phyloP scores from a whole-genome alignment of 495 filamentous ascomycete species.

The Aspergillus nanangensis region DNA sequence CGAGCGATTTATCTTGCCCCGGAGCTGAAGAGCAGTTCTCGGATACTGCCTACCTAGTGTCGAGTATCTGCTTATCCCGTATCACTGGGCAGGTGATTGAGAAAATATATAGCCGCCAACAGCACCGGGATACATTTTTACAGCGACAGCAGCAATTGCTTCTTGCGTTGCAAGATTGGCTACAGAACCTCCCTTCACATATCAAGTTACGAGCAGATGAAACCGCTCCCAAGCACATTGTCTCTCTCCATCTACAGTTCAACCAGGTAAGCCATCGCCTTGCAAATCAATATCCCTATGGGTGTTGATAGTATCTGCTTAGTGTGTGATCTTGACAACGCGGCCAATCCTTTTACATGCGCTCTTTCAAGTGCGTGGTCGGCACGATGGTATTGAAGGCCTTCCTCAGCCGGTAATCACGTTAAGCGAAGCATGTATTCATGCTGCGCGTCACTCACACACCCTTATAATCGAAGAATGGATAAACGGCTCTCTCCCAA shows the following conservation, averaged over 20 bases:
- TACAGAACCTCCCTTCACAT: constrained; percentile 21
- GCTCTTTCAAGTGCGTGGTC: constrained; percentile 14
- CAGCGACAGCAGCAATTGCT: constrained; percentile 27
- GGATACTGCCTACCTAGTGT: constrained; percentile 19
- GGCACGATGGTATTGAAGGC: constrained; percentile 6
- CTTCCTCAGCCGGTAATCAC: constrained; percentile 18
- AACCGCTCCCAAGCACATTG: constrained; percentile 17
- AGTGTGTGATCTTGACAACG: constrained; percentile 30
- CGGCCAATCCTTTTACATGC: constrained; percentile 26
- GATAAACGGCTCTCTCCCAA: constrained; percentile 27
- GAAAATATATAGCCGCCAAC: constrained; percentile 24
- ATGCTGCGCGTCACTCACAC: constrained; percentile 25
- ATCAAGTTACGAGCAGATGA: constrained; percentile 16
- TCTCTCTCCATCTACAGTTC: constrained; percentile 29
- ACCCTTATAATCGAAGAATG: constrained; percentile 31
- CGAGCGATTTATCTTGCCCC: constrained; percentile 11
- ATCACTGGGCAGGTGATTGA: constrained; percentile 23
- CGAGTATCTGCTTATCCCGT: constrained; percentile 17
- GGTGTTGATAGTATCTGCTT: not conserved
- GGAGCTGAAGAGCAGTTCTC: constrained; percentile 18
- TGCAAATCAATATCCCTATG: not conserved
- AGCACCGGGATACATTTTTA: constrained; percentile 18
- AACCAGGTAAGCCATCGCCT: constrained; percentile 19
- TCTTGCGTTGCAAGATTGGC: constrained; percentile 24
- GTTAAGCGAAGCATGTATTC: constrained; percentile 28